A percentile compares a stretch with the other conserved stretches of the same genome.
Evolutionary conservation across 1,284 basidiomycete species (phyloP).

Genomic region (Coniferiporia sulphurascens): DNA sequence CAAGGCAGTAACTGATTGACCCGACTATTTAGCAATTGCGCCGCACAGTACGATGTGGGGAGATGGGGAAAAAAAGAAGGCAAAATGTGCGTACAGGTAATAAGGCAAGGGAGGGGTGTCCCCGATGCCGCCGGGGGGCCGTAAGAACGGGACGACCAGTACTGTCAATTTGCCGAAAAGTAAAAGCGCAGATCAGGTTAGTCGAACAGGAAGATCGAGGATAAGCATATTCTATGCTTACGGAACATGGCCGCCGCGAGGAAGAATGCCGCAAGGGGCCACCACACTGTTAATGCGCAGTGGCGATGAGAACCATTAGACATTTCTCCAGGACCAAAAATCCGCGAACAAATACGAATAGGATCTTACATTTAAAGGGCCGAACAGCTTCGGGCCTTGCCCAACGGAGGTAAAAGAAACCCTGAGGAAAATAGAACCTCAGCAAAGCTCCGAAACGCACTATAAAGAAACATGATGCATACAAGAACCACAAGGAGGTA

Average conservation of each 20-base stretch:
- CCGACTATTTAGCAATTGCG: background rate
- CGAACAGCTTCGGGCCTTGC: constrained; percentile 40
- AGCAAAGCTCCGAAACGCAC: background rate
- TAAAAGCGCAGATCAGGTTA: background rate
- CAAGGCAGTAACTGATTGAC: constrained; percentile 43
- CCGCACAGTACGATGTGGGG: background rate
- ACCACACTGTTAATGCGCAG: constrained; percentile 40
- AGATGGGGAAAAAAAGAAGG: background rate
- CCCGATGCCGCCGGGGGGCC: constrained; percentile 47
- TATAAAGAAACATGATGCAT: constrained; percentile 17
- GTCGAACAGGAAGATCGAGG: background rate
- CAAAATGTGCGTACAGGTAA: constrained; percentile 39
- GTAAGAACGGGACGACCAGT: constrained; percentile 51
- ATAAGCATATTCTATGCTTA: constrained; percentile 26
- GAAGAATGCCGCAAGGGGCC: constrained; percentile 52
- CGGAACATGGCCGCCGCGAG: constrained; percentile 47
- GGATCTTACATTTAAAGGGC: constrained; percentile 47
- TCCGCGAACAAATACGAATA: background rate
- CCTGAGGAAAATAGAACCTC: constrained; percentile 28
- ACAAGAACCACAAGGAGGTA: constrained; percentile 52
- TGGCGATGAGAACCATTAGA: background rate
- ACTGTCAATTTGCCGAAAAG: constrained; percentile 30
- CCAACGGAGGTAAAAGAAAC: constrained; percentile 54
- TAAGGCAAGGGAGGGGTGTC: constrained; percentile 58
- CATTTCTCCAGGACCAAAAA: background rate